A percentile compares a stretch with the other conserved stretches of the same genome.
Conservation (phyloP, 495 filamentous ascomycete genomes). For the Glonium stellatum region DNA sequence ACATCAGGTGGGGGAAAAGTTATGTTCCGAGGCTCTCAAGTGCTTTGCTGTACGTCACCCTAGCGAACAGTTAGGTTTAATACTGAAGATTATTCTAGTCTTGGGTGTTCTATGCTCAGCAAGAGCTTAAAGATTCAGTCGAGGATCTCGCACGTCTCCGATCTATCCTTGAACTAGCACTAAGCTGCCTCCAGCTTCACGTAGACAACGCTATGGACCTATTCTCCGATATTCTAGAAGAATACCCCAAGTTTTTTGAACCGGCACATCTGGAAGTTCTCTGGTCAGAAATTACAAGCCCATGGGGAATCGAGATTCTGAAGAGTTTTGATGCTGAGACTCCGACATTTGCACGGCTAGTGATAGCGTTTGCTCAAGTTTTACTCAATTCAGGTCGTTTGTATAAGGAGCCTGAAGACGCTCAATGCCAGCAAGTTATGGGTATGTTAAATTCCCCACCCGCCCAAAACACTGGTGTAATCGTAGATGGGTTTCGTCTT, state of each 20-base stretch:
- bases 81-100: slow-evolving; percentile 36
- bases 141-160: slow-evolving; percentile 50
- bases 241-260: slow-evolving; percentile 57
- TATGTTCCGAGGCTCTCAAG: slow-evolving; percentile 45
- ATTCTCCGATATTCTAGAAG: slow-evolving; percentile 56
- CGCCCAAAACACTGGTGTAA: background rate
- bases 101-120: slow-evolving; percentile 65
- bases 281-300: slow-evolving; percentile 47
- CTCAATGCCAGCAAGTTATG: slow-evolving; percentile 21
- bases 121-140: slow-evolving; percentile 47
- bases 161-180: slow-evolving; percentile 47
- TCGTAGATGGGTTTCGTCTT: background rate
- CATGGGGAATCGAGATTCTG: slow-evolving; percentile 23
- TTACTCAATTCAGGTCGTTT: slow-evolving; percentile 13
- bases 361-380: slow-evolving; percentile 23
- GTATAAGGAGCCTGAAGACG: slow-evolving; percentile 12
- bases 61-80: slow-evolving; percentile 4
- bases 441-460: slow-evolving; percentile 5
- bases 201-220: slow-evolving; percentile 56
- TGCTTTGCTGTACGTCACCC: slow-evolving; percentile 50
- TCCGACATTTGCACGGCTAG: slow-evolving; percentile 18
- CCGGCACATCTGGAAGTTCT: slow-evolving; percentile 44
- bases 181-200: slow-evolving; percentile 51
- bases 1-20: slow-evolving; percentile 33
- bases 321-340: slow-evolving; percentile 21